Base-by-base conservation (phyloP, 2,329 filamentous ascomycete genomes). In the Geoglossum cookeanum region DNA sequence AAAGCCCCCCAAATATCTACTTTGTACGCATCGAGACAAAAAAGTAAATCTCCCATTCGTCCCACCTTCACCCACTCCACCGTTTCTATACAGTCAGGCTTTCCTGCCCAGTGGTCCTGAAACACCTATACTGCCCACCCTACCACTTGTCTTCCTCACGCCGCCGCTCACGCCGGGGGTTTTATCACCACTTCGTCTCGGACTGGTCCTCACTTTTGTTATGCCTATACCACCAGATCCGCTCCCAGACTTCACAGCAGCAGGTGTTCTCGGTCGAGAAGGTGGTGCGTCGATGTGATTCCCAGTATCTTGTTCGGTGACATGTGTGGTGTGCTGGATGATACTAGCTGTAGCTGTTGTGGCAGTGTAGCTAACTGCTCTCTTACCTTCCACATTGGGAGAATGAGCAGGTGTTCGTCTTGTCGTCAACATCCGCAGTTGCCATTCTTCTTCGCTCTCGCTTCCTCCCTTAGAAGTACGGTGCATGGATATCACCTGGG, bases 371-470 rank as follows among this genome's bases (percentile, higher is more conserved):
- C 85, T 89, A 58, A 85, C 78, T 0, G 87, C 85, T 53, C 87
- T 77, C 57, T 75, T 53, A 71, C 71, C 81, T 84, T 58, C 81
- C 79, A 55, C 68, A 76, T 64, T 78, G 37, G 77, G 85, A 57
- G 78, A 84, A 62, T 78, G 79, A 22, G 78, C 84, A 44, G 72
- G 73, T 71, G 83, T 86, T 63, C 77, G 83, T 64, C 75, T 80
- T 58, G 80, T 79, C 61, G 78, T 78, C 75, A 87, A 81, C 55
- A 88, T 84, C 49, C 49, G 49, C 51, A 94, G 71, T 65, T 89
- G 84, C 64, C 80, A 79, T 67, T 95, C 88, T 65, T 94, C 87
- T 60, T 95, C 89, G 22, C 84, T 85, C 66, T 92, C 86, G 52
- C 72, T 66, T 67, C 70, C 74, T 48, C 76, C 78, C 17, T 77